Conservation (phyloP, 164 flowering plant genomes). For the Annona cherimola region DNA sequence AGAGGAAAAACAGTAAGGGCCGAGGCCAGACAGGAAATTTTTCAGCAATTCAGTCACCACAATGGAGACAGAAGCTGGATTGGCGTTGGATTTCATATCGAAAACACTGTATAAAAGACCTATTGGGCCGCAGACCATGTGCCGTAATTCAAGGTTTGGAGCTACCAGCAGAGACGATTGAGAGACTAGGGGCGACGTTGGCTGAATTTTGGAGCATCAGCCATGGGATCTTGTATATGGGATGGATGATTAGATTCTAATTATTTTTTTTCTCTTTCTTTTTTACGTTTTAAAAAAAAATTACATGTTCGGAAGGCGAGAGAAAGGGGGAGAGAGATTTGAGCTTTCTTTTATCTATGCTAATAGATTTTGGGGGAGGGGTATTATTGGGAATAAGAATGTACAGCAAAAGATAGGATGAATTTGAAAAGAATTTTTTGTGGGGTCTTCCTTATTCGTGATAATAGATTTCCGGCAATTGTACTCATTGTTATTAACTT, state of each 20-base stretch:
- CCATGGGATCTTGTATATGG: slow-evolving; percentile 5
- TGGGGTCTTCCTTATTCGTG: background rate
- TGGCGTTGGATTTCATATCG: background rate
- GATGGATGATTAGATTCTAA: background rate
- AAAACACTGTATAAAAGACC: background rate
- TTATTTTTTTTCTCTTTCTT: slow-evolving; percentile 7
- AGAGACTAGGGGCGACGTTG: background rate
- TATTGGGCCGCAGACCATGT: background rate
- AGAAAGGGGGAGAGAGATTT: background rate
- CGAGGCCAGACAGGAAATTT: background rate
- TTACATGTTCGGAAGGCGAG: background rate
- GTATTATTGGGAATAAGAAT: slow-evolving; percentile 10
- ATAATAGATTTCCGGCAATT: background rate
- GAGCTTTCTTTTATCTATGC: background rate
- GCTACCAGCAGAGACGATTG: background rate
- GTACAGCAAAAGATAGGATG: slow-evolving; percentile 10
- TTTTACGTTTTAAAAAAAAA: background rate
- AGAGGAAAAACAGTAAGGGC: slow-evolving; percentile 41
- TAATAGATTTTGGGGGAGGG: slow-evolving; percentile 2
- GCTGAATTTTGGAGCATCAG: slow-evolving; percentile 14
- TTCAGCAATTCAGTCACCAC: background rate
- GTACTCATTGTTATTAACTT: background rate
- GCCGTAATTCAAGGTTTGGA: background rate
- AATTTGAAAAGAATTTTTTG: slow-evolving; percentile 8
- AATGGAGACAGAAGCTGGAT: background rate